Evolutionary conservation across 345 rosid genomes (phyloP).

Genomic region (Pseudoturritis turrita): DNA sequence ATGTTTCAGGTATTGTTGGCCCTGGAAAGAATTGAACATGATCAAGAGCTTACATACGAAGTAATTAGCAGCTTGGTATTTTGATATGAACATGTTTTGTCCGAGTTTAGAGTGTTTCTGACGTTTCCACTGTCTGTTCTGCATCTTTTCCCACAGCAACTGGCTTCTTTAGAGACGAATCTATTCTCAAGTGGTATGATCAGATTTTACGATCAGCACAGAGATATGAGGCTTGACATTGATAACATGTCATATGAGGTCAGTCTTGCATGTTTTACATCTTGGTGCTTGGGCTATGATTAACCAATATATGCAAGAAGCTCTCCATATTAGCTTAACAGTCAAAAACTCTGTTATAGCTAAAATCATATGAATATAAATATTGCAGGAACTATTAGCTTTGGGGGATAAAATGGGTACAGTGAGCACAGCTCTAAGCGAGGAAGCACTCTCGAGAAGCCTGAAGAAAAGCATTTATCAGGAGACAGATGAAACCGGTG

Average conservation of each 20-base stretch:
- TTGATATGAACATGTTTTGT: conserved; percentile 18
- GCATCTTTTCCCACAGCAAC: conserved; percentile 51
- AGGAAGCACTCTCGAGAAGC: conserved; percentile 73
- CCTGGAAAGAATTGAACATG: conserved; percentile 85
- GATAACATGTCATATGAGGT: conserved; percentile 99
- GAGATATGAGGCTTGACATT: conserved; percentile 95
- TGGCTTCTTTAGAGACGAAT: conserved; percentile 72
- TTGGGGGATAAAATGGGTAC: conserved; percentile 92
- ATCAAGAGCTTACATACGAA: conserved; percentile 74
- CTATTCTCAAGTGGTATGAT: conserved; percentile 55
- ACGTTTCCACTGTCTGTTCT: not conserved
- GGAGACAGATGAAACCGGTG: conserved; percentile 29
- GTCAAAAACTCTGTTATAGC: not conserved
- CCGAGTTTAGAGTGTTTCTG: not conserved
- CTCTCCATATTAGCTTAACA: not conserved
- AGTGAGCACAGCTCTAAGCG: conserved; percentile 93
- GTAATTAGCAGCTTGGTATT: conserved; percentile 31
- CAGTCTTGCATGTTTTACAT: conserved; percentile 17
- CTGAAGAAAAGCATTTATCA: conserved; percentile 51
- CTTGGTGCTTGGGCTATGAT: not conserved
- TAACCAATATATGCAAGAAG: not conserved
- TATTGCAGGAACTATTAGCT: conserved; percentile 77
- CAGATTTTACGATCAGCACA: conserved; percentile 74
- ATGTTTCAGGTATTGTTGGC: conserved; percentile 61
- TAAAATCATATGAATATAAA: conserved; percentile 5